Conservation (phyloP, 1,284 basidiomycete species). For the Heliocybe sulcata region DNA sequence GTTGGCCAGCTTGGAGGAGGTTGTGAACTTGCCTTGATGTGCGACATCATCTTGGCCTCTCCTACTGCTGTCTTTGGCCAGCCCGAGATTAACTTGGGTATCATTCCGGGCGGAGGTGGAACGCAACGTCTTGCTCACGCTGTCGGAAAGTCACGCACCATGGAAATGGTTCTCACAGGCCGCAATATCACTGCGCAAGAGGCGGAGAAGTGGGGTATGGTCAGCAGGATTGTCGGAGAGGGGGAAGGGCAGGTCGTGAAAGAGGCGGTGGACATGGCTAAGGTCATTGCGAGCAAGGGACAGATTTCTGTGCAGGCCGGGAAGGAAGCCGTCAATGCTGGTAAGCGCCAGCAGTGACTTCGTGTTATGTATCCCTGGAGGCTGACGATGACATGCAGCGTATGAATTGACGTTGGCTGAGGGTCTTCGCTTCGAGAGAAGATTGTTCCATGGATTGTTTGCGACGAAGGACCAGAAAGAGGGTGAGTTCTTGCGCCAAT, state of each 20-base stretch:
- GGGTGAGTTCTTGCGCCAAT: conserved; percentile 40
- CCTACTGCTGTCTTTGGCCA: conserved; percentile 93
- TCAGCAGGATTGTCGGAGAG: conserved; percentile 75
- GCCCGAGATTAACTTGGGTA: conserved; percentile 95
- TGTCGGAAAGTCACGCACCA: conserved; percentile 90
- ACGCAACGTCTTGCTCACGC: conserved; percentile 80
- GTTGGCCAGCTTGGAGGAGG: conserved; percentile 81
- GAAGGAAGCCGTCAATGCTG: conserved; percentile 94
- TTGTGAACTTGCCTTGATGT: conserved; percentile 94
- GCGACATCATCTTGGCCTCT: conserved; percentile 95
- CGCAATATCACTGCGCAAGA: conserved; percentile 76
- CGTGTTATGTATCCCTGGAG: not conserved
- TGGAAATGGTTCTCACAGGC: conserved; percentile 94
- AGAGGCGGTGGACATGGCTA: conserved; percentile 84
- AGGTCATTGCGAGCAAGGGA: conserved; percentile 80
- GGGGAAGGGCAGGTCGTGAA: conserved; percentile 78
- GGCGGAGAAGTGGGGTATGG: conserved; percentile 82
- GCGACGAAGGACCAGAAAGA: conserved; percentile 98
- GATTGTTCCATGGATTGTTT: conserved; percentile 90
- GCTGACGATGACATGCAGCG: conserved; percentile 36
- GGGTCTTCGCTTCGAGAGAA: conserved; percentile 83
- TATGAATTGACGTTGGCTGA: conserved; percentile 80
- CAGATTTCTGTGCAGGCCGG: conserved; percentile 83
- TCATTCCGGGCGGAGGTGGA: conserved; percentile 89
- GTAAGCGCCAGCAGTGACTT: conserved; percentile 26